Evolutionary conservation across 164 flowering plant genomes (phyloP), one percentile per base, ranked within the genome.

Genomic region (Magnolia officinalis): DNA sequence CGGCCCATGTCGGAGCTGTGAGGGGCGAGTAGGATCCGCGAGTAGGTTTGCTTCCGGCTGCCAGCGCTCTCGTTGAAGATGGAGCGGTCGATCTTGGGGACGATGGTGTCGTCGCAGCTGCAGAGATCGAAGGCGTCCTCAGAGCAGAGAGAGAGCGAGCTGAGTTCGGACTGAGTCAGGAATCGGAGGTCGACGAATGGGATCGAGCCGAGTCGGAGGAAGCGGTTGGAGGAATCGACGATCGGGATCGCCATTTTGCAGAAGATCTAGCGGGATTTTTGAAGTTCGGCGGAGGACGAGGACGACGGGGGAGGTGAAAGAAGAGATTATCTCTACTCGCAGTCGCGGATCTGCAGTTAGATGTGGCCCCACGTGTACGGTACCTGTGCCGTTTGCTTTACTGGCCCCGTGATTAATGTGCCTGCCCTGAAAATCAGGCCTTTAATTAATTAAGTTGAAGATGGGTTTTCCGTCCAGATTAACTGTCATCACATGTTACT

Each of bases 11-110:
- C 83, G 70, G 84, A 67, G 71, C 76, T 71, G 72, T 81, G 87
- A 24, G 89, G 91, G 16, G 95, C 89, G 24, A 91, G 89, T 73
- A 94, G 95, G 81, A 90, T 87, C 50, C 97, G 93, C 55, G 92
- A 90, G 85, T 86, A 95, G 61, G 98, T 92, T 74, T 95, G 98
- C 63, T 89, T 90, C 18, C 98, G 92, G 78, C 94, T 85, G 7
- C 96, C 97, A n/a, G 92, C 93, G 81, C 94, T 90, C 67, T 92
- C 97, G 80, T 93, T 95, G 88, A 92, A 93, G 70, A 90, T 88
- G 72, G 94, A 83, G 59, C 93, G 92, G 80, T 95, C 95, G 83
- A 93, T 90, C 80, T 88, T 85, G 19, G 96, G 94, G 80, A 88
- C 84, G 63, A 87, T 79, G 81, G 86, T 78, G 78, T 87, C 93